These are phyloP conservation scores for Colletotrichum paranaense DNA, from an alignment of 2,329 filamentous ascomycete species.

Conservation along the genomic window DNA sequence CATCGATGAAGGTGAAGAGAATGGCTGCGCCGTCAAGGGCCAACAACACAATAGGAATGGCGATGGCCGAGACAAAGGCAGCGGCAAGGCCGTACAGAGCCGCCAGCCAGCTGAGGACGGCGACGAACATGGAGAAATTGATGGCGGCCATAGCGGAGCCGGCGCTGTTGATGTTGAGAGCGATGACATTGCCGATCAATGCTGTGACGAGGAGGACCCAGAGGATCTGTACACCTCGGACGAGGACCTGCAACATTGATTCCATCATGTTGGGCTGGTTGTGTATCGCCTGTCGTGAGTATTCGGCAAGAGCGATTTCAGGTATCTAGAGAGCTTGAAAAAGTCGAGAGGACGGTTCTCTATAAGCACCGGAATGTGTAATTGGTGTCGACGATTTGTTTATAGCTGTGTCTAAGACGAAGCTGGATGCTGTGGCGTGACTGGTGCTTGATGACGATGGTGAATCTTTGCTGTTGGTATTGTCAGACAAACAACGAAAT, in stretches of 20 bases:
- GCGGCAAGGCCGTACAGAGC: constrained; percentile 71
- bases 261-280: constrained; percentile 44
- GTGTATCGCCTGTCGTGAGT: neutral
- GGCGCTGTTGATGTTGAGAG: constrained; percentile 57
- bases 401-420: neutral
- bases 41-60: constrained; percentile 63
- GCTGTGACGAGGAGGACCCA: constrained; percentile 65
- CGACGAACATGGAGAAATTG: constrained; percentile 78
- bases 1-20: constrained; percentile 78
- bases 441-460: neutral
- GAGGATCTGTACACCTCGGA: constrained; percentile 63
- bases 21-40: constrained; percentile 68
- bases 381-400: neutral
- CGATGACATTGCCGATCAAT: constrained; percentile 69
- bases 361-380: neutral
- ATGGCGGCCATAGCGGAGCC: constrained; percentile 58
- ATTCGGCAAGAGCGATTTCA: neutral
- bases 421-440: constrained; percentile 7
- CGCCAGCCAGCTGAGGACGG: constrained; percentile 73
- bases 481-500: neutral
- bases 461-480: neutral
- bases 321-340: neutral
- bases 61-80: constrained; percentile 63
- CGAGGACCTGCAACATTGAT: constrained; percentile 54
- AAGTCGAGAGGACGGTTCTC: neutral